Evolutionary conservation across 306 rosid species (phyloP).

Genomic region (Alnus glutinosa): DNA sequence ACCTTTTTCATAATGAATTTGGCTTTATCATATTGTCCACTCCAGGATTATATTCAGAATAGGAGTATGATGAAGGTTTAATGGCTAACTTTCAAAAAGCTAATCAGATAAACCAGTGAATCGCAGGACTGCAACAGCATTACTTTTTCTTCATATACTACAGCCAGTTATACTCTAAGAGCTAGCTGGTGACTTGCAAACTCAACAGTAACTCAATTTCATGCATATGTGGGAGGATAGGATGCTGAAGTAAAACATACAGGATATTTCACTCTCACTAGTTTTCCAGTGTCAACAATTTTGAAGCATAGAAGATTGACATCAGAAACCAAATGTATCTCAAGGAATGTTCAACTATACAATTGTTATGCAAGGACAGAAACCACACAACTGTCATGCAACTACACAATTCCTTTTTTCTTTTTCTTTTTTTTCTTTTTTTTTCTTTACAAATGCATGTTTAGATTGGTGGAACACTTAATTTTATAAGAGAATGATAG

Average conservation of each 20-base stretch:
- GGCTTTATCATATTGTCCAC: neutral
- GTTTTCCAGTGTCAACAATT: neutral
- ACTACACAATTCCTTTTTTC: neutral
- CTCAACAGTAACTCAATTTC: neutral
- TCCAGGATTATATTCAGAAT: neutral
- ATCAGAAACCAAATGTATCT: neutral
- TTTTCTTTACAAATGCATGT: neutral
- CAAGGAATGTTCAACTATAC: neutral
- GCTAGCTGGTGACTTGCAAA: neutral
- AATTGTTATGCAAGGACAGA: neutral
- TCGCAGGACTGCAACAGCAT: neutral
- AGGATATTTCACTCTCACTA: neutral
- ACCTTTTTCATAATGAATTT: neutral
- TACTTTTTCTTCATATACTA: neutral
- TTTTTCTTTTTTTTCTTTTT: neutral
- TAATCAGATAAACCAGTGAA: neutral
- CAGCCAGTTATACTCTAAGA: too few relatives aligned
- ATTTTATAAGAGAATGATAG: neutral
- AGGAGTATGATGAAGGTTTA: neutral
- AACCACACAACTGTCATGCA: neutral
- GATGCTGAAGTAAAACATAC: neutral
- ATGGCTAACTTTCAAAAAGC: neutral
- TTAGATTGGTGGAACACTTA: neutral
- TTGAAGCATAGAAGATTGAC: neutral
- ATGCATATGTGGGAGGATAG: neutral